Evolutionary conservation across 805 yeast species (phyloP).

Genomic region (Babjeviella inositovora): DNA sequence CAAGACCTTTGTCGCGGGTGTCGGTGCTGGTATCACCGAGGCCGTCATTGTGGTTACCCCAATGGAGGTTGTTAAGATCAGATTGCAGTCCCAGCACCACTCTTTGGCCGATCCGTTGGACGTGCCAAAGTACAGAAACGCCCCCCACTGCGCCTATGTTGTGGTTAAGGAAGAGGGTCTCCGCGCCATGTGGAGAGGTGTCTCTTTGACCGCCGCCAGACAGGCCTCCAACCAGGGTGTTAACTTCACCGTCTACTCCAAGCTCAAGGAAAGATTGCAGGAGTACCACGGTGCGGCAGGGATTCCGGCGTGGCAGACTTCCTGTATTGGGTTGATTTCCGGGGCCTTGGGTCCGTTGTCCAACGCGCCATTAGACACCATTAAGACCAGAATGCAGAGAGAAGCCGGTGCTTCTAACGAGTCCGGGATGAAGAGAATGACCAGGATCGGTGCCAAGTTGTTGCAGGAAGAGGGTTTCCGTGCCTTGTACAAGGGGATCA

Average conservation of each 20-base stretch:
- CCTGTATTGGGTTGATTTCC: constrained; percentile 75
- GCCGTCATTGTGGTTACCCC: constrained; percentile 93
- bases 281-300: constrained; percentile 38
- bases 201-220: constrained; percentile 88
- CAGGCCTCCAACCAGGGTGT: constrained; percentile 99
- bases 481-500: constrained; percentile 91
- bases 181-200: constrained; percentile 84
- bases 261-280: constrained; percentile 57
- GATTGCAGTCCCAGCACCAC: constrained; percentile 91
- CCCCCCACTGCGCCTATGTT: constrained; percentile 77
- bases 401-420: constrained; percentile 50
- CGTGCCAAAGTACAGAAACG: constrained; percentile 79
- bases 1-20: constrained; percentile 80
- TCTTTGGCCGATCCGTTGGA: constrained; percentile 73
- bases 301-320: constrained; percentile 90
- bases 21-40: constrained; percentile 94
- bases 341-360: constrained; percentile 98
- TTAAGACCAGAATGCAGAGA: constrained; percentile 92
- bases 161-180: constrained; percentile 87
- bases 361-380: constrained; percentile 94
- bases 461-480: constrained; percentile 78
- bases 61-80: constrained; percentile 92
- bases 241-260: constrained; percentile 88
- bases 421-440: constrained; percentile 64
- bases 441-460: constrained; percentile 66